These are phyloP conservation scores for Vachellia collinsii DNA, from an alignment of 306 rosid species.

Conservation along the genomic window DNA sequence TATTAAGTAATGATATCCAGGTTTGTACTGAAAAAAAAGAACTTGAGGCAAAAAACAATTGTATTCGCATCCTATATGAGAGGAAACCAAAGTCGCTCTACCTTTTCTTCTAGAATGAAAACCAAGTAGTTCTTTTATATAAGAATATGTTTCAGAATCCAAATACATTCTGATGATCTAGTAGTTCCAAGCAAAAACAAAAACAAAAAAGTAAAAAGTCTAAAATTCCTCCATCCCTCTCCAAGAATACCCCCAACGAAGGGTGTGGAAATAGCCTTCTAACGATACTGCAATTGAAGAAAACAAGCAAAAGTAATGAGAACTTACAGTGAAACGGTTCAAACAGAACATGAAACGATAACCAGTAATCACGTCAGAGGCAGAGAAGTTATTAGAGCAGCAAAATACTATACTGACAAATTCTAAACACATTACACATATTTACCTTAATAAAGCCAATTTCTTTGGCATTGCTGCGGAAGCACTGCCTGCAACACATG, in stretches of 20 bases:
- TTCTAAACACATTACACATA: not conserved
- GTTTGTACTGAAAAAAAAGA: too few relatives aligned
- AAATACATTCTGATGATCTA: conserved; percentile 37
- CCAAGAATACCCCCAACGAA: not conserved
- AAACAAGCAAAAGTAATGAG: not conserved
- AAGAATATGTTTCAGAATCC: conserved; percentile 16
- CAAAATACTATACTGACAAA: not conserved
- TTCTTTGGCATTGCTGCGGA: conserved; percentile 97
- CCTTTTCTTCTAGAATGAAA: not conserved
- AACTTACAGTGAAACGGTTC: not conserved
- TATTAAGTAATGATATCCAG: too few relatives aligned
- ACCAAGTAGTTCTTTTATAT: not conserved
- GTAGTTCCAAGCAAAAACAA: conserved; percentile 15
- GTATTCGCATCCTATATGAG: not conserved
- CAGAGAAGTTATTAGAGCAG: not conserved
- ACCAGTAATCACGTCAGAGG: not conserved
- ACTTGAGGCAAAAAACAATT: not conserved
- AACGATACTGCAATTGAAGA: conserved; percentile 73
- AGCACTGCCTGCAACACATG: conserved; percentile 98
- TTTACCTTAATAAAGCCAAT: conserved; percentile 91
- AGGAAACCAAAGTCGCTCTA: not conserved
- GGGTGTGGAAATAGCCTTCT: conserved; percentile 1
- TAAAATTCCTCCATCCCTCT: conserved; percentile 27
- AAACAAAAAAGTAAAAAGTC: not conserved
- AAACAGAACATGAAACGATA: not conserved